Base-by-base conservation (phyloP, 345 rosid species). In the Pugionium cornutum region DNA sequence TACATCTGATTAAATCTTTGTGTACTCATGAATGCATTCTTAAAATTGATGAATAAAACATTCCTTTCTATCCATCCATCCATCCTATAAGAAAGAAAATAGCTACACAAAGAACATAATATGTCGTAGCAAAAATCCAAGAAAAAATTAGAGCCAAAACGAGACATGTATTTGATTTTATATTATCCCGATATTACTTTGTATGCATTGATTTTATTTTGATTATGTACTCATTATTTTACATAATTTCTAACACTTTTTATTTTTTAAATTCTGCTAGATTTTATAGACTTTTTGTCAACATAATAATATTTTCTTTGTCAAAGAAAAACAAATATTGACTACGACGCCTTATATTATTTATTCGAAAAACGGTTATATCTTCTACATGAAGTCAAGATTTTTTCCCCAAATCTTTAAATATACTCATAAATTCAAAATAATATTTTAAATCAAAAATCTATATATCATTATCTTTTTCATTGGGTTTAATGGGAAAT, bases 311-410 rank as follows among this genome's bases (percentile, higher is more conserved):
- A 33, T 2, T 27, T 48, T 5, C 3, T 11, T 35, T 18, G 4
- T 0, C 26, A 53, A 52, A 4, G 11, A 4, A 62, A 69, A n/a
- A 45, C n/a, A 36, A 41, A 36, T 5, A 36, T 61, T 70, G 63
- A 70, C 58, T 37, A 50, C 4, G 44, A 61, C 27, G 10, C 18
- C 30, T 37, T 39, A 9, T 48, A 31, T 6, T 43, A 29, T 10
- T 37, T 29, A 45, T 29, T 54, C n/a, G 64, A 39, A 43, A 59
- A 55, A 27, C 65, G 58, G 47, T 35, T 56, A 70, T 44, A 68
- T 50, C 65, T 41, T 29, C 43, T 25, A 39, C 34, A 49, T 57
- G 53, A 64, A 72, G 68, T 72, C 65, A 72, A 72, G 53, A 64
- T 72, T 11, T 57, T 64, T 72, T 29, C 3, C 9, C 49, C 30